Evolutionary conservation across 441 rosid genomes (phyloP), one percentile per base, ranked within the genome.

Genomic region (Populus hybrid): DNA sequence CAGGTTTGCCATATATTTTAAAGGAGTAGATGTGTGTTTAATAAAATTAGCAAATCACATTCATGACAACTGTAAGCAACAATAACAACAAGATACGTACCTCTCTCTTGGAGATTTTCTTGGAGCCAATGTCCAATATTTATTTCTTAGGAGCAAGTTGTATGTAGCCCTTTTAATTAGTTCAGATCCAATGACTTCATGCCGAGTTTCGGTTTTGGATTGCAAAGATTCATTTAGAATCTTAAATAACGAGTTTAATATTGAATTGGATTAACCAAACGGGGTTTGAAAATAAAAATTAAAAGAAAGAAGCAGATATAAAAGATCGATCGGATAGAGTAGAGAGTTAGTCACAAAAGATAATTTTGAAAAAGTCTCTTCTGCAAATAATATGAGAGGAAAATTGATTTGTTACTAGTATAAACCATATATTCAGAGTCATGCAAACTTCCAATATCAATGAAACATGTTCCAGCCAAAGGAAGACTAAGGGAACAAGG

Each of bases 131-230:
- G 35, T 66, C 64, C 12, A 2, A 28, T 28, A 10, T 69, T 75
- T 78, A 28, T 23, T 20, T 46, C 53, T 24, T 23, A 30, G 32
- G 73, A 8, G 70, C 72, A 38, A 79, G 30, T 71, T 71, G 67
- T 50, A 57, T 50, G 71, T 74, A n/a, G 23, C 70, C 34, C 53
- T 61, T 32, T 32, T 77, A 82, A n/a, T n/a, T n/a, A 72, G 30
- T 75, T 83, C 82, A 84, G 84, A 84, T 86, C 87, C 81, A 78
- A 76, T 64, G 71, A 26, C 21, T 75, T 61, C 20, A 59, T 36
- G 30, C 69, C 26, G 74, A 65, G 61, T 76, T 79, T 79, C 6
- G 71, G 46, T 59, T 67, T 65, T 75, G 63, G 67, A 34, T 72
- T 12, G 59, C 30, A 9, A 69, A 5, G 70, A 69, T 69, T 42